Conservation (phyloP, 1,284 basidiomycete genomes). For the Coniferiporia sulphurascens region DNA sequence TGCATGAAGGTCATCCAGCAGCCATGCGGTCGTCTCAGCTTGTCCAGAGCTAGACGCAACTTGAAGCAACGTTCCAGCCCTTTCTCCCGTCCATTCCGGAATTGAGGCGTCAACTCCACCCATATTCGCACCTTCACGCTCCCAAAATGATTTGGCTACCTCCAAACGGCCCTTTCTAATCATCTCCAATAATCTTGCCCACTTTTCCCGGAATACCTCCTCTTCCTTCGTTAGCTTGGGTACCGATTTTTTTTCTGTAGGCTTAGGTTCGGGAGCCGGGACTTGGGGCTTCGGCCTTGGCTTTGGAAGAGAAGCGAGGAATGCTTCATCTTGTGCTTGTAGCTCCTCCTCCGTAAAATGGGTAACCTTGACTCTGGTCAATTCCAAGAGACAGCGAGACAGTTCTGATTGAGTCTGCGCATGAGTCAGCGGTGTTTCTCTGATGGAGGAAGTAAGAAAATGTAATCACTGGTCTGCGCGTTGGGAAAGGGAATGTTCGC, state of each 20-base stretch:
- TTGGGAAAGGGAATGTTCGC: slow-evolving; percentile 90
- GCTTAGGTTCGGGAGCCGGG: slow-evolving; percentile 25
- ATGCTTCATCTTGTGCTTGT: slow-evolving; percentile 80
- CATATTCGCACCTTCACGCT: slow-evolving; percentile 61
- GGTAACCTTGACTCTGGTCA: slow-evolving; percentile 82
- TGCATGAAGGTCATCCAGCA: slow-evolving; percentile 76
- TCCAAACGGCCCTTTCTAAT: slow-evolving; percentile 80
- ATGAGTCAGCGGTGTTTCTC: neutral
- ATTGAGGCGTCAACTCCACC: slow-evolving; percentile 56
- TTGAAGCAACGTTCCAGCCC: slow-evolving; percentile 69
- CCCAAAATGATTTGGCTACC: slow-evolving; percentile 75
- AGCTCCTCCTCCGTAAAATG: slow-evolving; percentile 85
- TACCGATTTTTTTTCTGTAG: slow-evolving; percentile 42
- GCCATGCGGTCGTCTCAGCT: slow-evolving; percentile 71
- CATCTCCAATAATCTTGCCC: slow-evolving; percentile 85
- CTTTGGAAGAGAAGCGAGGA: slow-evolving; percentile 81
- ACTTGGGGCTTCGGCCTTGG: slow-evolving; percentile 46
- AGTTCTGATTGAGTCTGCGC: slow-evolving; percentile 87
- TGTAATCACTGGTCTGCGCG: slow-evolving; percentile 75
- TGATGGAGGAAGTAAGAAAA: neutral
- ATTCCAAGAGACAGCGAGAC: slow-evolving; percentile 81
- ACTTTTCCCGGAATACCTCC: slow-evolving; percentile 70
- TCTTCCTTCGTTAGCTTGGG: slow-evolving; percentile 75
- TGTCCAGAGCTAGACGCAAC: slow-evolving; percentile 73
- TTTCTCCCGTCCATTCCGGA: slow-evolving; percentile 64